Percentiles rank a stretch among this genome's conserved stretches.
These are phyloP conservation scores for Camelina hispida DNA, from an alignment of 345 rosid genomes.

Conservation along the genomic window DNA sequence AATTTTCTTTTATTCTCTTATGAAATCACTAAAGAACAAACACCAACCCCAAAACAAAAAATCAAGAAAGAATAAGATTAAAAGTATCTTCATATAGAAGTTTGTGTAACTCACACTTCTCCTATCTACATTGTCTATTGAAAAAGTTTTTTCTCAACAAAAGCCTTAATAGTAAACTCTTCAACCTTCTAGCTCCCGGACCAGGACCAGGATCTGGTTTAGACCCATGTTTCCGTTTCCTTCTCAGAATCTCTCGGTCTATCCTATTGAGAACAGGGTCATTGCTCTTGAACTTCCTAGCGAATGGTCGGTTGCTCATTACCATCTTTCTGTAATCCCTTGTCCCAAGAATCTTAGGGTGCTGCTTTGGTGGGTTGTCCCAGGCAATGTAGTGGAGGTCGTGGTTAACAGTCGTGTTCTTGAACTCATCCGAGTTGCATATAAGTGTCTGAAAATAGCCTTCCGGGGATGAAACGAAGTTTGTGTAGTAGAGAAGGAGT, in stretches of 20 bases:
- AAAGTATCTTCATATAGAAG: constrained; percentile 20
- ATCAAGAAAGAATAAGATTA: constrained; percentile 33
- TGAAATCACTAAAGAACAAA: background rate
- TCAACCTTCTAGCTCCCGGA: constrained; percentile 74
- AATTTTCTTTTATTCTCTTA: background rate
- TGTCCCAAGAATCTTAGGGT: constrained; percentile 65
- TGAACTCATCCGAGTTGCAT: constrained; percentile 84
- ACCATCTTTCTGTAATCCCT: constrained; percentile 76
- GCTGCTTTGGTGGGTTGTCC: constrained; percentile 98
- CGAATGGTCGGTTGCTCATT: constrained; percentile 78
- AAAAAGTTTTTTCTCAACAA: constrained; percentile 55
- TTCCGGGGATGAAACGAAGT: constrained; percentile 88
- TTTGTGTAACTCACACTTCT: constrained; percentile 22
- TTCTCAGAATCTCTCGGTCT: constrained; percentile 73
- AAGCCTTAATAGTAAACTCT: constrained; percentile 58
- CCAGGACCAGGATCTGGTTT: constrained; percentile 56
- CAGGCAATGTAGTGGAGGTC: constrained; percentile 88
- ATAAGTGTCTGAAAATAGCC: constrained; percentile 90
- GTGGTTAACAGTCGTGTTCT: constrained; percentile 81
- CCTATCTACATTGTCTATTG: constrained; percentile 69
- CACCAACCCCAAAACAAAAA: background rate
- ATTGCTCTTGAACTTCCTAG: constrained; percentile 80
- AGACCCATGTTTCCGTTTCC: constrained; percentile 47
- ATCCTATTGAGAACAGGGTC: constrained; percentile 73
- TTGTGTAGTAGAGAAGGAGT: constrained; percentile 86